Percentiles rank a stretch among this genome's conserved stretches.
phyloP scores from a whole-genome alignment of 768 basidiomycete species.

The Boletellus ananas region DNA sequence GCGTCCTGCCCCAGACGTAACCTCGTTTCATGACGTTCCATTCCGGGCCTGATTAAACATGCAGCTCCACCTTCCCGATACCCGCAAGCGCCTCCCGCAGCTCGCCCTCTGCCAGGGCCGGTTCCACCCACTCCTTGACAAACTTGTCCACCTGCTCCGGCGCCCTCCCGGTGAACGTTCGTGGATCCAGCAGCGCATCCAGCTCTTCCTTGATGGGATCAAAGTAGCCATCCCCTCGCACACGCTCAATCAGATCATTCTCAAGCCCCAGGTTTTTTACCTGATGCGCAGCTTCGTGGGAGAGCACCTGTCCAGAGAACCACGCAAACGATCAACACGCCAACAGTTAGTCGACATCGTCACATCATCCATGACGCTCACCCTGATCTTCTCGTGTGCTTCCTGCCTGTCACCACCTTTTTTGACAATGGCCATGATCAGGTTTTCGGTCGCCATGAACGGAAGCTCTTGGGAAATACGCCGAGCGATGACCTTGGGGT shows the following conservation, averaged over 20 bases:
- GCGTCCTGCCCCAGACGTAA: constrained; percentile 6
- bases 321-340: constrained; percentile 4
- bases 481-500: constrained; percentile 91
- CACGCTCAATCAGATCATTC: constrained; percentile 92
- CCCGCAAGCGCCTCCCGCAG: constrained; percentile 48
- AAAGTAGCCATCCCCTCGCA: constrained; percentile 82
- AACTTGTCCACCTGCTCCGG: constrained; percentile 94
- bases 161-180: constrained; percentile 88
- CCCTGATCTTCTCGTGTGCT: constrained; percentile 93
- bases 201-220: constrained; percentile 79
- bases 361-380: constrained; percentile 28
- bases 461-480: constrained; percentile 93
- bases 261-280: constrained; percentile 93
- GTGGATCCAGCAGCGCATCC: constrained; percentile 76
- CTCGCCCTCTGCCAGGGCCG: constrained; percentile 66
- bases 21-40: neutral
- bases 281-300: constrained; percentile 90
- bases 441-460: constrained; percentile 99
- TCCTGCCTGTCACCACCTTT: constrained; percentile 93
- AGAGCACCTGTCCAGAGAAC: constrained; percentile 62
- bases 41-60: constrained; percentile 25
- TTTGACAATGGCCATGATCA: constrained; percentile 99
- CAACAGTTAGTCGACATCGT: constrained; percentile 14
- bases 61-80: constrained; percentile 61
- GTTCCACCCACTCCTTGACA: constrained; percentile 79